Conservation (phyloP, 345 rosid genomes). For the Iberis pinnata region DNA sequence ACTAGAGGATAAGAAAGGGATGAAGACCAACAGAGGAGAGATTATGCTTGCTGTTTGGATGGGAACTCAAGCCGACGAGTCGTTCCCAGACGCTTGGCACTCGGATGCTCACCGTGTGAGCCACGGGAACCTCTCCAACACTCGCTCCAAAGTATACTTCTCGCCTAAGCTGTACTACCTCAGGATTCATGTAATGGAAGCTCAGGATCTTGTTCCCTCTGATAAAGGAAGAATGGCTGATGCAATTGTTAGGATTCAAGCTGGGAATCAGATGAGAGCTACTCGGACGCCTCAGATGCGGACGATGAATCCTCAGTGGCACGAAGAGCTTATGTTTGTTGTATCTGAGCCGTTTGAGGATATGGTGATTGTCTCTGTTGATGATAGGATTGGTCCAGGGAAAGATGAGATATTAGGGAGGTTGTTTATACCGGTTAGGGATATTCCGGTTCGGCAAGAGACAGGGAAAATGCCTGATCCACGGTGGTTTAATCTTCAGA, state of each 20-base stretch:
- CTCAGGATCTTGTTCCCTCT: constrained; percentile 72
- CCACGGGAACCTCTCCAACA: constrained; percentile 61
- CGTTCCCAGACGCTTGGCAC: constrained; percentile 95
- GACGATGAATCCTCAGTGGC: constrained; percentile 62
- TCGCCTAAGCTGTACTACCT: constrained; percentile 89
- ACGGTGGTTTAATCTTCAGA: constrained; percentile 62
- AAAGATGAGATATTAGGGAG: constrained; percentile 76
- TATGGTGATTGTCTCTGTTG: constrained; percentile 52
- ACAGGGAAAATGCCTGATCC: constrained; percentile 49
- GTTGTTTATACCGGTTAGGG: constrained; percentile 41
- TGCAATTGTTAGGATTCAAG: constrained; percentile 43
- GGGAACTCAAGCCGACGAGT: constrained; percentile 97
- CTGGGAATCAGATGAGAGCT: constrained; percentile 56
- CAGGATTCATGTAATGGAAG: constrained; percentile 61
- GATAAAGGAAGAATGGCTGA: constrained; percentile 64
- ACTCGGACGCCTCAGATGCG: constrained; percentile 46
- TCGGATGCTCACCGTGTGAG: constrained; percentile 81
- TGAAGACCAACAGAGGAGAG: constrained; percentile 56
- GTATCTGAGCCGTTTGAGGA: constrained; percentile 94
- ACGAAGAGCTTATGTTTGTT: constrained; percentile 86
- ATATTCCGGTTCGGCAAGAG: constrained; percentile 49
- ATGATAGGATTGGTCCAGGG: constrained; percentile 60
- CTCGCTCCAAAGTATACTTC: constrained; percentile 82
- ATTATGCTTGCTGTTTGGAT: constrained; percentile 97
- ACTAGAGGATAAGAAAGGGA: constrained; percentile 58